phyloP scores from a whole-genome alignment of 2,329 filamentous ascomycete species.

The Cylindrodendrum hubeiense region DNA sequence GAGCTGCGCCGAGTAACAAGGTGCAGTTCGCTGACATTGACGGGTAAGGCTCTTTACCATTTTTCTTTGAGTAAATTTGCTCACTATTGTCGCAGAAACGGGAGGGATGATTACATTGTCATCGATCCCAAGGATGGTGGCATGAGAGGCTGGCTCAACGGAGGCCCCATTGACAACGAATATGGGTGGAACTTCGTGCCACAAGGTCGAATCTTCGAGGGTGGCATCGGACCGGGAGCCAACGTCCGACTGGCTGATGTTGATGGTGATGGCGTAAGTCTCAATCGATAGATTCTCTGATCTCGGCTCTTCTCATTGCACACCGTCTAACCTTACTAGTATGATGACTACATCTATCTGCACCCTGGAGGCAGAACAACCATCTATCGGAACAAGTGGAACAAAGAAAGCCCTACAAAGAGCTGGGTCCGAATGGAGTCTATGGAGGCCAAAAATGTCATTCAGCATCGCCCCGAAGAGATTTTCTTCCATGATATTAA shows the following conservation, averaged over 20 bases:
- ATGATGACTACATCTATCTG: conserved; percentile 1
- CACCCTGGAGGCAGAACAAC: neutral
- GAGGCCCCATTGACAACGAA: neutral
- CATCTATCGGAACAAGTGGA: conserved; percentile 9
- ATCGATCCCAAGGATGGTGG: conserved; percentile 19
- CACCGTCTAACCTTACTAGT: neutral
- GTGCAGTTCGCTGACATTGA: conserved; percentile 18
- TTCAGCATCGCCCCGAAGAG: conserved; percentile 31
- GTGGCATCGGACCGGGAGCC: conserved; percentile 27
- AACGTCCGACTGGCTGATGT: conserved; percentile 38
- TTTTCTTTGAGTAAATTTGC: conserved; percentile 10
- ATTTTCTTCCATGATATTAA: conserved; percentile 37
- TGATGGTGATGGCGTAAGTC: conserved; percentile 34
- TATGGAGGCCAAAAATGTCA: conserved; percentile 9
- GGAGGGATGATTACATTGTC: conserved; percentile 22
- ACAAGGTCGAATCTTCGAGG: neutral
- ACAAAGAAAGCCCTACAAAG: neutral
- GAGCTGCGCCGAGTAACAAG: conserved; percentile 7
- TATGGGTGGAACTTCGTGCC: neutral
- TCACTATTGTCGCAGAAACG: conserved; percentile 3
- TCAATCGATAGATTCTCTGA: no score
- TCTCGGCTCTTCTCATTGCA: conserved; percentile 12
- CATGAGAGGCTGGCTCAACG: conserved; percentile 19
- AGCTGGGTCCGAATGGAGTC: neutral
- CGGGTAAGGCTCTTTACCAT: conserved; percentile 7